Conservation (phyloP, 345 rosid genomes). For the Hypericum androsaemum region DNA sequence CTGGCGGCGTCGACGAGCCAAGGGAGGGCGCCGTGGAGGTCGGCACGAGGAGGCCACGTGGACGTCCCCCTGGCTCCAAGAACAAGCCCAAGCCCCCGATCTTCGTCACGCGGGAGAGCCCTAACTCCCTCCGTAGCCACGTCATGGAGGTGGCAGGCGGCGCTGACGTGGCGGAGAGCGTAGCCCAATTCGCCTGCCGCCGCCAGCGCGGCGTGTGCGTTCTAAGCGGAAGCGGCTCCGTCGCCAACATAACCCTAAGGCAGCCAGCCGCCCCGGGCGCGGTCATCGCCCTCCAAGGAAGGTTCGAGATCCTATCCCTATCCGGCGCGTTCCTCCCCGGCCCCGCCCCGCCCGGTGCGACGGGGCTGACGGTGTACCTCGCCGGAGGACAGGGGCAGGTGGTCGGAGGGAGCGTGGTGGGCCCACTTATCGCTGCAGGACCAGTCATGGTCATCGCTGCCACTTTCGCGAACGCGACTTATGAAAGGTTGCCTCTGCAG, state of each 20-base stretch:
- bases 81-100: conserved; percentile 77
- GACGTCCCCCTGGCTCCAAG: conserved; percentile 79
- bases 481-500: conserved; percentile 66
- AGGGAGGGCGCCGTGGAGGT: conserved; percentile 62
- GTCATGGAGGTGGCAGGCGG: conserved; percentile 68
- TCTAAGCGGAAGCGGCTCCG: conserved; percentile 67
- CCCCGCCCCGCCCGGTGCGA: conserved; percentile 76
- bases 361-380: conserved; percentile 67
- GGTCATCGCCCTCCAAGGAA: conserved; percentile 59
- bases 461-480: conserved; percentile 75
- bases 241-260: conserved; percentile 71
- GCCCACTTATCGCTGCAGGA: conserved; percentile 59
- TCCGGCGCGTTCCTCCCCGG: conserved; percentile 80
- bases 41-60: conserved; percentile 61
- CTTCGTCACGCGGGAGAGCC: conserved; percentile 71
- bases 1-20: conserved; percentile 49
- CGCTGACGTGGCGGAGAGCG: conserved; percentile 62
- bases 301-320: conserved; percentile 69
- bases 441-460: conserved; percentile 82
- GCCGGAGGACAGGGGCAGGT: conserved; percentile 79
- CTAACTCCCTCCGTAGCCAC: conserved; percentile 77
- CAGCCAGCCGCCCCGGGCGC: conserved; percentile 74
- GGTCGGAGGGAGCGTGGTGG: conserved; percentile 71
- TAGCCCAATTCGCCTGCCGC: conserved; percentile 60
- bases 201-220: conserved; percentile 82